Evolutionary conservation across 345 rosid species (phyloP).

Genomic region (Litchi chinensis): DNA sequence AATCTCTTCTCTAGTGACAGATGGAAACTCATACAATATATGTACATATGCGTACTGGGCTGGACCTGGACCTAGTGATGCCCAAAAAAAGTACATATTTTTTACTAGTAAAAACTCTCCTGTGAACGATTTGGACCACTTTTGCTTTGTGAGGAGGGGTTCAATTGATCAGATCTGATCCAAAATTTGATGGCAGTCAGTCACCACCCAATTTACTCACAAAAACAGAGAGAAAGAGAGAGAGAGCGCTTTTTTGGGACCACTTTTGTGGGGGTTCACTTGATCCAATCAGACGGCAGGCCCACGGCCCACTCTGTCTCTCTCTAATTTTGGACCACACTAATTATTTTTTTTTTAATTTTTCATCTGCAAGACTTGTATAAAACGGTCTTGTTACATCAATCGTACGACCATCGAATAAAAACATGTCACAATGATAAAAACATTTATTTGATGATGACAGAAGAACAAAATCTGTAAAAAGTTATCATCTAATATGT

Average conservation of each 20-base stretch:
- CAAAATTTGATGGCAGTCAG: slow-evolving; percentile 15
- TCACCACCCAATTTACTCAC: neutral
- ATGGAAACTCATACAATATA: neutral
- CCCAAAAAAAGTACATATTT: neutral
- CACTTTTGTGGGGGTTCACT: slow-evolving; percentile 22
- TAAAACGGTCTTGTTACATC: too few relatives aligned
- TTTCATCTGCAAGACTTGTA: too few relatives aligned
- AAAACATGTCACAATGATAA: too few relatives aligned
- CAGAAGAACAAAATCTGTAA: too few relatives aligned
- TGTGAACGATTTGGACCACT: neutral
- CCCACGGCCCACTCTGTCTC: neutral
- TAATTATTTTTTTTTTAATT: neutral
- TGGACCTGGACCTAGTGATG: neutral
- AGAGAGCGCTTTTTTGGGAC: slow-evolving; percentile 15
- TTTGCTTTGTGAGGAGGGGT: neutral
- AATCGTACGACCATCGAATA: too few relatives aligned
- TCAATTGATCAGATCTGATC: neutral
- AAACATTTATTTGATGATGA: too few relatives aligned
- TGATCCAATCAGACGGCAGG: slow-evolving; percentile 19
- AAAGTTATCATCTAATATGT: too few relatives aligned
- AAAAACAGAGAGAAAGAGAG: too few relatives aligned
- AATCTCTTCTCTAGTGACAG: too few relatives aligned
- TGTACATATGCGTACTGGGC: neutral
- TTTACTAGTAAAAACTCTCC: neutral
- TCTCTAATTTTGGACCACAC: slow-evolving; percentile 28